phyloP scores from a whole-genome alignment of 495 filamentous ascomycete genomes.

The Copromyces sp. region DNA sequence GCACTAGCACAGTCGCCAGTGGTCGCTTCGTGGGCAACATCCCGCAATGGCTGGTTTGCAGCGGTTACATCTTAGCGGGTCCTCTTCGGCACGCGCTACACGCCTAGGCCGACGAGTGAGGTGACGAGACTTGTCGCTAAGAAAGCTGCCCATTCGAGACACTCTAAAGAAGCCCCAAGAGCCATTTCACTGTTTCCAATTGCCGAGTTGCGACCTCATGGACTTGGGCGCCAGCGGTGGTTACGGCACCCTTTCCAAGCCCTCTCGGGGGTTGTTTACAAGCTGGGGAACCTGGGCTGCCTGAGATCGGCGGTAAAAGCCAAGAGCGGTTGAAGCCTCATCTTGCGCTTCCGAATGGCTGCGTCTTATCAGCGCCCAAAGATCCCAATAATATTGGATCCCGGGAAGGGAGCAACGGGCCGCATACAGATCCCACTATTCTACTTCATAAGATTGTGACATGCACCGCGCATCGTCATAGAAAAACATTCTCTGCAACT shows the following conservation, averaged over 20 bases:
- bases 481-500: neutral
- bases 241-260: neutral
- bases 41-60: neutral
- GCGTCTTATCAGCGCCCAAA: neutral
- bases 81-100: neutral
- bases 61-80: neutral
- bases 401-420: neutral
- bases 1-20: neutral
- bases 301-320: neutral
- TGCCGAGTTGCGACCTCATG: neutral
- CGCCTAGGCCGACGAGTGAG: neutral
- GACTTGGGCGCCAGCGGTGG: neutral
- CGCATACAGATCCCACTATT: neutral
- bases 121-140: neutral
- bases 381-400: neutral
- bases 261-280: neutral
- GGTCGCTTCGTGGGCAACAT: neutral
- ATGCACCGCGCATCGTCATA: neutral
- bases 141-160: neutral
- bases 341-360: neutral
- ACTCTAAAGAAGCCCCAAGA: neutral
- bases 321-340: neutral
- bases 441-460: neutral
- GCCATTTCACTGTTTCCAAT: neutral
- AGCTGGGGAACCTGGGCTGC: neutral